Evolutionary conservation across 352 stramenopile species (phyloP).

Genomic region (Phytophthora hybrid): DNA sequence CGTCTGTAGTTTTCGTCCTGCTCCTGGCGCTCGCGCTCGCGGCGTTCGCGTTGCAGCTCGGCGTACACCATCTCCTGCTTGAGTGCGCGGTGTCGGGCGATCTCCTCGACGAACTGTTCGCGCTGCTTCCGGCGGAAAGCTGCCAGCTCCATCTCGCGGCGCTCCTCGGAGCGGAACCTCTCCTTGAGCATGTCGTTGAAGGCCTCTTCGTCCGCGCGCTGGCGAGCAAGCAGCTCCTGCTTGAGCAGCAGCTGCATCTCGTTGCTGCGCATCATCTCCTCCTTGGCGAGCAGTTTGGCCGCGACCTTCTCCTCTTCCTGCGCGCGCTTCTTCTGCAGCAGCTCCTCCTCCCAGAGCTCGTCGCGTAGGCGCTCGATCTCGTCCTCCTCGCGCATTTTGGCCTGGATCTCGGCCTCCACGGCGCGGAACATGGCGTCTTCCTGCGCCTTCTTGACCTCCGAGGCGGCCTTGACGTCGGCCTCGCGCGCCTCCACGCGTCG

Average conservation of each 20-base stretch:
- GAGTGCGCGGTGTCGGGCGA: conserved; percentile 58
- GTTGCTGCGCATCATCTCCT: conserved; percentile 91
- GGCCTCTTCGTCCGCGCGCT: conserved; percentile 70
- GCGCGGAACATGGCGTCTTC: conserved; percentile 77
- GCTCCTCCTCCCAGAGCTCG: conserved; percentile 94
- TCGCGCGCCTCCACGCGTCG: conserved; percentile 58
- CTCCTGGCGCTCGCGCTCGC: conserved; percentile 66
- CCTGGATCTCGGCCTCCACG: conserved; percentile 88
- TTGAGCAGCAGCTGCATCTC: conserved; percentile 69
- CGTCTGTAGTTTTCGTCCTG: conserved; percentile 85
- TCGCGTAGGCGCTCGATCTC: conserved; percentile 90
- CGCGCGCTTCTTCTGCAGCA: conserved; percentile 75
- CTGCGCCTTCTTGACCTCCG: conserved; percentile 70
- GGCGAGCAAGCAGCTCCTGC: conserved; percentile 58
- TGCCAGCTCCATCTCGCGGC: conserved; percentile 70
- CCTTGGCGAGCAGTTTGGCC: conserved; percentile 77
- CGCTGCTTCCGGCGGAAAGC: conserved; percentile 68
- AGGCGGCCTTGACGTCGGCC: conserved; percentile 62
- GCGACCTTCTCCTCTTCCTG: conserved; percentile 77
- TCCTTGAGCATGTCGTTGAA: conserved; percentile 75
- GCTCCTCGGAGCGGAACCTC: conserved; percentile 71
- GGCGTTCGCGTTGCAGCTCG: conserved; percentile 81
- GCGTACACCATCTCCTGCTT: conserved; percentile 82
- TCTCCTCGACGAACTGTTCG: conserved; percentile 74
- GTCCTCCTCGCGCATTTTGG: conserved; percentile 83